Conservation (phyloP, 352 stramenopile genomes). For the Phytophthora boehmeriae region DNA sequence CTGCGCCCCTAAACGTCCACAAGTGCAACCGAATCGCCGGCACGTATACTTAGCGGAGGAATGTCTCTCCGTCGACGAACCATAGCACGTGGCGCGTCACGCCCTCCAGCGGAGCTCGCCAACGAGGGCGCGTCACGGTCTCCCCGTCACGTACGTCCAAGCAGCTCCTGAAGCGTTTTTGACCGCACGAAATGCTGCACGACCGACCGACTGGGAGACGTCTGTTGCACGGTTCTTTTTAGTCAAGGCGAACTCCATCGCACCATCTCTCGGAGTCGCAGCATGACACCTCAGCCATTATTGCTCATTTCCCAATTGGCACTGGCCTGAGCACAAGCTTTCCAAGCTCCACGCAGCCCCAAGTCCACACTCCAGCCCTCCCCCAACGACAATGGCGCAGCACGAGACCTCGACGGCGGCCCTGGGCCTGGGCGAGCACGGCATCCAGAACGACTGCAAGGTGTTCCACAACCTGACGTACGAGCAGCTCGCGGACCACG, state of each 20-base stretch:
- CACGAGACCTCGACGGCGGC: constrained; percentile 67
- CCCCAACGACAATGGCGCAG: too few relatives aligned
- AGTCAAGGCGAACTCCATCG: too few relatives aligned
- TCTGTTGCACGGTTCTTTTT: neutral
- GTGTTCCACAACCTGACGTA: constrained; percentile 97
- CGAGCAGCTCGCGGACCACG: constrained; percentile 95
- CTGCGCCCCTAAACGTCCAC: neutral
- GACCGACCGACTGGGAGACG: neutral
- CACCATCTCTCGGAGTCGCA: too few relatives aligned
- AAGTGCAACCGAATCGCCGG: neutral
- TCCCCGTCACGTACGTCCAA: neutral
- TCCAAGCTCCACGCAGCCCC: too few relatives aligned
- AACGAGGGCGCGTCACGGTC: neutral
- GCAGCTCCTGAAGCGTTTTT: neutral
- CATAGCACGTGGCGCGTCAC: neutral
- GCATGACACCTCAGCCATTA: too few relatives aligned
- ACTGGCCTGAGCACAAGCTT: constrained; percentile 5
- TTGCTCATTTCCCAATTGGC: constrained; percentile 7
- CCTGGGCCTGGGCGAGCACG: constrained; percentile 82
- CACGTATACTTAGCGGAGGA: constrained; percentile 1
- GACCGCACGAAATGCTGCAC: too few relatives aligned
- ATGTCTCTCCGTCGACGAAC: constrained; percentile 1
- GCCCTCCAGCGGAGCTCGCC: neutral
- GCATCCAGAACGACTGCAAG: constrained; percentile 89
- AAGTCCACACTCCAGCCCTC: too few relatives aligned